Evolutionary conservation across 305 asterid species (phyloP).

Genomic region (Striga hermonthica): DNA sequence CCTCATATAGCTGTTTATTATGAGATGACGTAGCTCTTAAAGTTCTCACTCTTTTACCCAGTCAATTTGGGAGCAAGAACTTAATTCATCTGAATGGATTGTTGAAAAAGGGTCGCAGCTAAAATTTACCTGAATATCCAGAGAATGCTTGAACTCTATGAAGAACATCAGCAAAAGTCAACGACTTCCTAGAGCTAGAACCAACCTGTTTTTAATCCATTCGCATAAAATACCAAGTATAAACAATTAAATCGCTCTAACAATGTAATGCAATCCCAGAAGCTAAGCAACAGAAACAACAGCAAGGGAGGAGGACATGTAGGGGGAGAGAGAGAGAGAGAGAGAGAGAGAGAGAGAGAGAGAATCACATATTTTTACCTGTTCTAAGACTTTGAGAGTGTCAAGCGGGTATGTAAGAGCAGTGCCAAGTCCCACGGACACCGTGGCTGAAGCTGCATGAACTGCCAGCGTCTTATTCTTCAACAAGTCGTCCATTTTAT

Average conservation of each 20-base stretch:
- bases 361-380: conserved; percentile 47
- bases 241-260: conserved; percentile 5
- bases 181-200: conserved; percentile 49
- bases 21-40: not conserved
- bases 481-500: conserved; percentile 67
- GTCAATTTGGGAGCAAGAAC: not conserved
- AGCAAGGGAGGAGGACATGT: not conserved
- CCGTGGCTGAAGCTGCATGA: conserved; percentile 67
- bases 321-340: not conserved
- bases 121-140: conserved; percentile 64
- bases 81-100: not conserved
- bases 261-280: not conserved
- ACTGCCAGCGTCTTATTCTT: conserved; percentile 51
- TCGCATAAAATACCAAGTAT: conserved; percentile 22
- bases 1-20: not conserved
- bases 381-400: conserved; percentile 72
- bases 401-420: conserved; percentile 73
- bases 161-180: conserved; percentile 53
- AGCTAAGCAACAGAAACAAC: conserved; percentile 1
- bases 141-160: conserved; percentile 61
- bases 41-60: not conserved
- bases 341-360: not conserved
- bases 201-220: conserved; percentile 64
- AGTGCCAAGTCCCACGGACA: conserved; percentile 57
- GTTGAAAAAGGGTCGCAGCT: conserved; percentile 4